These are phyloP conservation scores for Sarcodon sp. DNA, from an alignment of 768 basidiomycete genomes.

Conservation along the genomic window DNA sequence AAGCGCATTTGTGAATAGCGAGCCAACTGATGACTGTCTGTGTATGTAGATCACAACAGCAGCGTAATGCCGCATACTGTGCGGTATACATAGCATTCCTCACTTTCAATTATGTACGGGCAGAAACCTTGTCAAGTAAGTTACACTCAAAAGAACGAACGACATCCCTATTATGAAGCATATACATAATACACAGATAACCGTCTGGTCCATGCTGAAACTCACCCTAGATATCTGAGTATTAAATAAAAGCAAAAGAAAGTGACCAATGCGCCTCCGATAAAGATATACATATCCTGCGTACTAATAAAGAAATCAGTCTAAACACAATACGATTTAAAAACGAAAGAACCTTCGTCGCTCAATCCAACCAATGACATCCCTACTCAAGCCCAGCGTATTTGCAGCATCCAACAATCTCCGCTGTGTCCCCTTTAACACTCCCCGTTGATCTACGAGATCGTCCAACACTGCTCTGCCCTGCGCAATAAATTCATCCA, in stretches of 20 bases:
- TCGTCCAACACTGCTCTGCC: slow-evolving; percentile 88
- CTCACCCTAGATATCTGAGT: slow-evolving; percentile 74
- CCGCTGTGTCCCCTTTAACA: slow-evolving; percentile 90
- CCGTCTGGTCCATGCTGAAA: too few species aligned
- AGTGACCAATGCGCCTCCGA: slow-evolving; percentile 74
- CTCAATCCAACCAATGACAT: slow-evolving; percentile 98
- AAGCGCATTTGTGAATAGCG: too few species aligned
- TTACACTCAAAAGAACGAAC: too few species aligned
- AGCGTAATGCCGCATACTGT: too few species aligned
- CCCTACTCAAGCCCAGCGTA: slow-evolving; percentile 83
- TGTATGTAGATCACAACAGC: too few species aligned
- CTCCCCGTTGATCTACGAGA: slow-evolving; percentile 81
- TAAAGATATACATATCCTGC: slow-evolving; percentile 92
- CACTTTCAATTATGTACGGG: too few species aligned
- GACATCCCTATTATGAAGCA: too few species aligned
- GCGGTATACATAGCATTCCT: too few species aligned
- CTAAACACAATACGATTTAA: neutral
- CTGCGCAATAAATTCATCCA: slow-evolving; percentile 90
- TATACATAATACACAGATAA: too few species aligned
- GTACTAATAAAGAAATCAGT: slow-evolving; percentile 35
- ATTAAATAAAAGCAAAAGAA: slow-evolving; percentile 92
- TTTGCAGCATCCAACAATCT: slow-evolving; percentile 84
- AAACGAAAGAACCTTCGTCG: slow-evolving; percentile 52
- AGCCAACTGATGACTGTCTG: too few species aligned
- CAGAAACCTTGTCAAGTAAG: too few species aligned